A percentile compares a stretch with the other conserved stretches of the same genome.
Evolutionary conservation across 148 eudicot genomes (phyloP).

Genomic region (Vaccinium vitisidaea): DNA sequence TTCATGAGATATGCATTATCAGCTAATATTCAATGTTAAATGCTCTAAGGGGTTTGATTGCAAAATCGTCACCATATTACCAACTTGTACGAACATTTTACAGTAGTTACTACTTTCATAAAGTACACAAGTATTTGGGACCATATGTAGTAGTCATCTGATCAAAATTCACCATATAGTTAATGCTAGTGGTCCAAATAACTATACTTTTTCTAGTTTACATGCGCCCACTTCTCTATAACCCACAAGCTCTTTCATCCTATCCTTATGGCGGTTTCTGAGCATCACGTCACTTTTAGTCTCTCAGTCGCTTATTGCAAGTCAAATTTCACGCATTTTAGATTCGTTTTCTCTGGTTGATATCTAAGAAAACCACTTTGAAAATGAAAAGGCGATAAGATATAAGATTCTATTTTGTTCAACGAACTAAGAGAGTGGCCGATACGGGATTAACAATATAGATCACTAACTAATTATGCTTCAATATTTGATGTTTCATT

Average conservation of each 20-base stretch:
- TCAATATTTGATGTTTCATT: background rate
- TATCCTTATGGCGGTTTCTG: background rate
- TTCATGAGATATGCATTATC: background rate
- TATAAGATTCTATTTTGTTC: too few species aligned
- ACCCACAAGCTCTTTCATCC: background rate
- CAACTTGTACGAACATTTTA: background rate
- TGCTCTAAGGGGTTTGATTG: background rate
- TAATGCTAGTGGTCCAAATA: background rate
- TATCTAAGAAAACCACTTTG: background rate
- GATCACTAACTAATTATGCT: background rate
- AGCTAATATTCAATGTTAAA: background rate
- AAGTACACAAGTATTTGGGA: background rate
- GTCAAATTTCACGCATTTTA: background rate
- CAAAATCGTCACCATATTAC: conserved; percentile 11
- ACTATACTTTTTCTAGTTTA: background rate
- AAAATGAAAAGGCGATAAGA: background rate
- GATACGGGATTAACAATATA: background rate
- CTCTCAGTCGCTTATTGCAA: background rate
- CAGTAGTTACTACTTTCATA: too few species aligned
- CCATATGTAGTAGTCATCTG: background rate
- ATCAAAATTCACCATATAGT: background rate
- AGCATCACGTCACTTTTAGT: background rate
- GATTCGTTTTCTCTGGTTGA: background rate
- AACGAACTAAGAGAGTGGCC: background rate
- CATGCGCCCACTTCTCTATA: background rate